Evolutionary conservation across 495 filamentous ascomycete species (phyloP), one percentile per base, ranked within the genome.

Genomic region (Geopyxis carbonaria): DNA sequence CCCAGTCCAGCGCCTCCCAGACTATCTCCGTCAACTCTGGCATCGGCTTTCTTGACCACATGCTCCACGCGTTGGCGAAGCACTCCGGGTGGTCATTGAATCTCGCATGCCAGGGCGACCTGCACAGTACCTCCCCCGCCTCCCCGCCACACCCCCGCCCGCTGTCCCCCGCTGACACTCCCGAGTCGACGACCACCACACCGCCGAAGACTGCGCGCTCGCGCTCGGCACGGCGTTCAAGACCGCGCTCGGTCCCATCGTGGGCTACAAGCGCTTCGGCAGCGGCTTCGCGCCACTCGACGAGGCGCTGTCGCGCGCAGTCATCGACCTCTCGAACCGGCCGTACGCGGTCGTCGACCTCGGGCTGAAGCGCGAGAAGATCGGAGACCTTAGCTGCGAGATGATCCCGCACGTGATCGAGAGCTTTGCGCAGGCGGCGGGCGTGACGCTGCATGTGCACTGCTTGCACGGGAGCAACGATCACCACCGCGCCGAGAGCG

Each of bases 31-130:
- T 95, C 42, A 78, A 79, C 67, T 89, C 87, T 1, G 89, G 89
- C 34, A 92, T 97, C 55, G 89, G 89, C n/a, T 97, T 97, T 61
- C 65, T 97, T 22, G 89, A 97, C 64, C 89, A 97, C 65, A 95
- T 97, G 89, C 66, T 97, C 34, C 89, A 97, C 57, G 89, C 89
- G 20, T 72, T 94, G 27, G 79, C 89, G 1, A 95, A 97, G 58
- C 89, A 97, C 60, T 74, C 80, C 0, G 87, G 87, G 13, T 93
- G 86, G 89, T 83, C 76, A 65, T 59, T 97, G 48, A 70, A 70
- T 6, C 61, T 97, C 16, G 65, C 72, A 30, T 87, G 82, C 51
- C 69, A 75, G 57, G 89, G 89, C 13, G 89, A 97, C 63, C 57
- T 95, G 18, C 78, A 86, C 63, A 93, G 84, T 91, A 61, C 40